Evolutionary conservation across 192 early-diverging fungal species (phyloP).

Genomic region (Coemansia sp.): DNA sequence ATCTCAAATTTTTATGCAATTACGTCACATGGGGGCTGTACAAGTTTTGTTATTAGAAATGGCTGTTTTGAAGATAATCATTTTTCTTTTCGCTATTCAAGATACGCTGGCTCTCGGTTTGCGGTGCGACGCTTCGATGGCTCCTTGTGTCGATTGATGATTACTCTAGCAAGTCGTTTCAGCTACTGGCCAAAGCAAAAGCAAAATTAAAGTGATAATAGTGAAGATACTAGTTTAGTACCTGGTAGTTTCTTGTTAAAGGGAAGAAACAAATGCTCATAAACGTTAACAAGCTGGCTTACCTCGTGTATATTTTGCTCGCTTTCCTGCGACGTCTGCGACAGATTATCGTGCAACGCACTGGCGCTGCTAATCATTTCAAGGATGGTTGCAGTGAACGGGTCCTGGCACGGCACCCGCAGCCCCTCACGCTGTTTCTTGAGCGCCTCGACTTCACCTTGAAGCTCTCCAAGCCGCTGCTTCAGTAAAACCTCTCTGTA

Average conservation of each 20-base stretch:
- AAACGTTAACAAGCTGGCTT: too few relatives aligned
- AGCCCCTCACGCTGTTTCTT: constrained; percentile 15
- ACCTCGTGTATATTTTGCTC: neutral
- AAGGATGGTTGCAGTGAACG: constrained; percentile 25
- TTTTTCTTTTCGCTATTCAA: too few relatives aligned
- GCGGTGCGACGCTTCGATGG: neutral
- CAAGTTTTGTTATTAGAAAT: too few relatives aligned
- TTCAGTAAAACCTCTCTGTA: constrained; percentile 30
- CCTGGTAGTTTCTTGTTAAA: too few relatives aligned
- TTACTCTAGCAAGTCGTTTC: neutral
- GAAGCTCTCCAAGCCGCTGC: constrained; percentile 38
- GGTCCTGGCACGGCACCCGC: constrained; percentile 15
- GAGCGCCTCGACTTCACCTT: constrained; percentile 23
- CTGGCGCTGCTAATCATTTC: constrained; percentile 17
- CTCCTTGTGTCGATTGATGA: neutral
- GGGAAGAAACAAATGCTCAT: too few relatives aligned
- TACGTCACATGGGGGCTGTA: neutral
- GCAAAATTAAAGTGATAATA: too few relatives aligned
- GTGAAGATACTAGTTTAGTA: too few relatives aligned
- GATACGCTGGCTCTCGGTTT: too few relatives aligned
- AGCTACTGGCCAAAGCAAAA: neutral
- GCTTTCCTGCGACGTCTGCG: neutral
- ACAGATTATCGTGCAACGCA: constrained; percentile 15
- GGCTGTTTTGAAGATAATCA: too few relatives aligned
- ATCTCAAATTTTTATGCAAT: neutral